A percentile compares a stretch with the other conserved stretches of the same genome.
phyloP scores from a whole-genome alignment of 257 asterid species.

The Solanum pennellii region DNA sequence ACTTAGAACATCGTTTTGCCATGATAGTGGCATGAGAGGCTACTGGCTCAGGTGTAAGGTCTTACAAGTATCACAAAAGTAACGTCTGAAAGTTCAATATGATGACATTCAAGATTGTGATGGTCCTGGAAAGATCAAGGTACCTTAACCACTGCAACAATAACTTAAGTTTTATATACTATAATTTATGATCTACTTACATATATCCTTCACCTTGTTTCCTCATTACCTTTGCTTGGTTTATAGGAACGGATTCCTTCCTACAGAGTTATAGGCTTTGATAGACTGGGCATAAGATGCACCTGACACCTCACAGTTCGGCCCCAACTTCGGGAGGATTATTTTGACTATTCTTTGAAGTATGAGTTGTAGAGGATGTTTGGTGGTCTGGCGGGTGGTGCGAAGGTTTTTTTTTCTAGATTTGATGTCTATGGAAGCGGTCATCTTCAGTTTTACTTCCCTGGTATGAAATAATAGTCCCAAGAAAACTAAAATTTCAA shows the following conservation, averaged over 20 bases:
- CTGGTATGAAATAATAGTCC: background rate
- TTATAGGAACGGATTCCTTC: no score
- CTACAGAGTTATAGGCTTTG: background rate
- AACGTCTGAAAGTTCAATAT: no score
- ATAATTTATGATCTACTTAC: background rate
- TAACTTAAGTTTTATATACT: background rate
- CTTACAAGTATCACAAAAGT: no score
- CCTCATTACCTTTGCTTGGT: background rate
- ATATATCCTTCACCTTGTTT: no score
- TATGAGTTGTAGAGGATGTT: background rate
- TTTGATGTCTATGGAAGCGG: background rate
- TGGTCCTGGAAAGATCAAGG: no score
- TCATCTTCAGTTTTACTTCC: background rate
- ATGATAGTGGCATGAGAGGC: no score
- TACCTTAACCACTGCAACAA: no score
- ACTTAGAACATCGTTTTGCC: no score
- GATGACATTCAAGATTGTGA: no score
- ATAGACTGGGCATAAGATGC: background rate
- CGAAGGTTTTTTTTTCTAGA: background rate
- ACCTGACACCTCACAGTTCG: background rate
- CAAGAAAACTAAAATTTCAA: background rate
- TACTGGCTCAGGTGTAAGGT: no score
- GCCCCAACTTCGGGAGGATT: background rate
- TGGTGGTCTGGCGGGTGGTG: background rate
- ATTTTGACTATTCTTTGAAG: no score